Evolutionary conservation across 2,329 filamentous ascomycete genomes (phyloP).

Genomic region (Ophiocordyceps robertsii): DNA sequence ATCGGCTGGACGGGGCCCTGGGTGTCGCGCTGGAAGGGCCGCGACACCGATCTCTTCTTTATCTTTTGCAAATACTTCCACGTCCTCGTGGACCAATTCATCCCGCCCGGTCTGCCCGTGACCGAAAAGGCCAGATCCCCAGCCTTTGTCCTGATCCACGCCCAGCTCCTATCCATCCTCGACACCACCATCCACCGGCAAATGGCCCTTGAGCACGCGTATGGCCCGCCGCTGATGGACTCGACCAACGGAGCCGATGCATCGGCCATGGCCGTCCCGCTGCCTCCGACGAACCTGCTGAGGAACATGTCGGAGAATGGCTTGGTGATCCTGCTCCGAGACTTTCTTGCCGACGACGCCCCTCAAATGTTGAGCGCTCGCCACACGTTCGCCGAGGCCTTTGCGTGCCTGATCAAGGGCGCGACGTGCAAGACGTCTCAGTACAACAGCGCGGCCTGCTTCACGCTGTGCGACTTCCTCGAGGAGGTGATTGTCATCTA

Average conservation of each 20-base stretch:
- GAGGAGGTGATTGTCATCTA: conserved; percentile 65
- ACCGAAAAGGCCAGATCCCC: conserved; percentile 52
- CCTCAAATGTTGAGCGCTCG: conserved; percentile 30
- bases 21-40: conserved; percentile 74
- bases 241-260: conserved; percentile 46
- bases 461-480: conserved; percentile 81
- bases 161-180: conserved; percentile 65
- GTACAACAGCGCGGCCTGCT: conserved; percentile 73
- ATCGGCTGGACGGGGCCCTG: conserved; percentile 80
- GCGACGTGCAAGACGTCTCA: conserved; percentile 63
- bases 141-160: conserved; percentile 67
- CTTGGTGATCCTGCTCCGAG: conserved; percentile 67
- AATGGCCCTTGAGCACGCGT: conserved; percentile 32
- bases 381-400: conserved; percentile 63
- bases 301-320: conserved; percentile 83
- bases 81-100: conserved; percentile 61
- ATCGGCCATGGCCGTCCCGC: conserved; percentile 45
- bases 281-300: conserved; percentile 55
- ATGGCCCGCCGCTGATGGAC: conserved; percentile 30
- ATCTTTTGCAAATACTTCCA: conserved; percentile 85
- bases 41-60: conserved; percentile 81
- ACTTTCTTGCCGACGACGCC: conserved; percentile 49
- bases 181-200: conserved; percentile 78
- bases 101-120: conserved; percentile 40
- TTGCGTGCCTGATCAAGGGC: conserved; percentile 59